Conservation (phyloP, 2,329 filamentous ascomycete genomes). For the Claviceps paspali region DNA sequence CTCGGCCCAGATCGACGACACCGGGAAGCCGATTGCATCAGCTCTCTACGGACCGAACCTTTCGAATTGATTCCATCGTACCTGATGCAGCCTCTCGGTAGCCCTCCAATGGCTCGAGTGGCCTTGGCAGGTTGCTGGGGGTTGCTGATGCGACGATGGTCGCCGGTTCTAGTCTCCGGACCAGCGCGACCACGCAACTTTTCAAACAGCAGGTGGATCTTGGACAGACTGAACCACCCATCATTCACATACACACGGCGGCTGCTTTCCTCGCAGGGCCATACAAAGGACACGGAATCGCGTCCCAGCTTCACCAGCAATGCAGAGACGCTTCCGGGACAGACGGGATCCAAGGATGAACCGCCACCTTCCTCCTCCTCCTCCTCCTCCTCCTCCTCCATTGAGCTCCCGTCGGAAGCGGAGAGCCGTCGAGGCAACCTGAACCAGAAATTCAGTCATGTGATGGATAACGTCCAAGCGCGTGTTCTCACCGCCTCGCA, state of each 20-base stretch:
- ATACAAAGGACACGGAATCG: slow-evolving; percentile 7
- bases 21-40: background rate
- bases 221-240: slow-evolving; percentile 1
- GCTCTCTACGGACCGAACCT: background rate
- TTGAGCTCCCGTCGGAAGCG: slow-evolving; percentile 18
- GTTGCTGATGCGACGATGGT: slow-evolving; percentile 9
- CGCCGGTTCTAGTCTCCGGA: background rate
- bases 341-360: slow-evolving; percentile 2
- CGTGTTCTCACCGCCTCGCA: slow-evolving; percentile 76
- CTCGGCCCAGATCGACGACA: background rate
- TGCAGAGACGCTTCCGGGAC: background rate
- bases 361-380: too few relatives aligned
- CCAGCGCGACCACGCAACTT: slow-evolving; percentile 1
- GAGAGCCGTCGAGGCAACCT: slow-evolving; percentile 19
- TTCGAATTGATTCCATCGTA: background rate
- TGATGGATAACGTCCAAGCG: slow-evolving; percentile 83
- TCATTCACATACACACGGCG: slow-evolving; percentile 6
- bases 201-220: background rate
- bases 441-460: slow-evolving; percentile 20
- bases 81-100: slow-evolving; percentile 21
- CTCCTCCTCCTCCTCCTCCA: too few relatives aligned
- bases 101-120: slow-evolving; percentile 16
- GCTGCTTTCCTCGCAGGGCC: slow-evolving; percentile 14
- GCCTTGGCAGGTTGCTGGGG: slow-evolving; percentile 16
- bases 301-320: background rate